These are phyloP conservation scores for Monosporascus sp. DNA, from an alignment of 2,329 filamentous ascomycete genomes.

Conservation along the genomic window DNA sequence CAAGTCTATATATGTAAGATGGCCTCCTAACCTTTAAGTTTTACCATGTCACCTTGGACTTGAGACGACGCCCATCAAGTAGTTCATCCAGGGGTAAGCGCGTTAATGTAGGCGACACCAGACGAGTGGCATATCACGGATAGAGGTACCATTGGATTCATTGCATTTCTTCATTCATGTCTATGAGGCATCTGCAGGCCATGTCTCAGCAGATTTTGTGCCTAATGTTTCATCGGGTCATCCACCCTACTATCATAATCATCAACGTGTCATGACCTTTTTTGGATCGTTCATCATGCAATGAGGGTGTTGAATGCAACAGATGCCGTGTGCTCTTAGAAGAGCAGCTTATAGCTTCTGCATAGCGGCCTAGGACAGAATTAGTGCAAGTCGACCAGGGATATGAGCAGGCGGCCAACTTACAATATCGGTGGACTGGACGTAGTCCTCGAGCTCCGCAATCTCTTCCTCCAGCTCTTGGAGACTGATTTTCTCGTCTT, in stretches of 20 bases:
- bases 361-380: conserved; percentile 58
- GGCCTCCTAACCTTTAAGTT: no score
- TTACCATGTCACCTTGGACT: no score
- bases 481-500: conserved; percentile 88
- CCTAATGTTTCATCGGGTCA: conserved; percentile 16
- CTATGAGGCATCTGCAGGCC: conserved; percentile 18
- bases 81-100: no score
- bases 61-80: no score
- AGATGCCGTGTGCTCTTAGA: conserved; percentile 9
- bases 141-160: neutral
- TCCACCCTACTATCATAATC: conserved; percentile 24
- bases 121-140: neutral
- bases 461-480: no score
- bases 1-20: no score
- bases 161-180: conserved; percentile 11
- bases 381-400: conserved; percentile 4
- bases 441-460: conserved; percentile 77
- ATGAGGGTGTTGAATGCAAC: conserved; percentile 15
- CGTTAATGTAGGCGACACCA: no score
- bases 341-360: conserved; percentile 71
- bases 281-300: conserved; percentile 26
- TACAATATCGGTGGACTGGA: conserved; percentile 88
- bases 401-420: conserved; percentile 20
- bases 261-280: conserved; percentile 21
- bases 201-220: conserved; percentile 11